Base-by-base conservation (phyloP, 2,329 filamentous ascomycete genomes). In the Fusarium nodosum region DNA sequence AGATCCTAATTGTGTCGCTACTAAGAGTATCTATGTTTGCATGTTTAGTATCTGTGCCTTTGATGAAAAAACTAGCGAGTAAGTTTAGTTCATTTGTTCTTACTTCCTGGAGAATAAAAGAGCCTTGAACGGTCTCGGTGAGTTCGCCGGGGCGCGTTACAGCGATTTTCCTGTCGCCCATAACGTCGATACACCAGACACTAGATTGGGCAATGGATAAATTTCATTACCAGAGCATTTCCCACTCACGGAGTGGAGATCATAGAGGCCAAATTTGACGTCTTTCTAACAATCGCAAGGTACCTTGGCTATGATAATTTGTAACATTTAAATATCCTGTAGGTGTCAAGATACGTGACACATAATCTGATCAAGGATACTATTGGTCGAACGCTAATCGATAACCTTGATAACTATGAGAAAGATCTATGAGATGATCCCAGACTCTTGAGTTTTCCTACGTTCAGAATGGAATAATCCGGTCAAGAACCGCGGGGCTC, bases 401-500 rank as follows among this genome's bases (percentile, higher is more conserved):
- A 3, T 16, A 10, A 10, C 15, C 22, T 15, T 4, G 24, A 26
- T 26, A 18, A 18, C 9, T 6, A 26, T 20, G 6, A 16, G 6
- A 6, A 36, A 1, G 4, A 28, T 20, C 7, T 9, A 10, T n/a
- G 3, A 9, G 3, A 24, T 36, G 13, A 20, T 20, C 22, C 33
- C 48, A 30, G 20, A 33, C 48, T 39, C 24, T 16, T 22, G 24
- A 9, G 10, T 39, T 20, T 39, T 5, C 11, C n/a, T 39, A 20
- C 8, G n/a, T 10, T 15, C 13, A 28, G 16, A n/a, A 51, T 20
- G 11, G 10, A 36, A 47, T 26, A n/a, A 39, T 58, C 18, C 58
- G 58, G 58, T 15, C 15, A 44, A 60, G 22, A 3, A 9, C 36
- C 34, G 58, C 31, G 55, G 42, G 28, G 24, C 24, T 12, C 58